These are phyloP conservation scores for Ceratocystiopsis sp. DNA, from an alignment of 2,329 filamentous ascomycete genomes.

Conservation along the genomic window DNA sequence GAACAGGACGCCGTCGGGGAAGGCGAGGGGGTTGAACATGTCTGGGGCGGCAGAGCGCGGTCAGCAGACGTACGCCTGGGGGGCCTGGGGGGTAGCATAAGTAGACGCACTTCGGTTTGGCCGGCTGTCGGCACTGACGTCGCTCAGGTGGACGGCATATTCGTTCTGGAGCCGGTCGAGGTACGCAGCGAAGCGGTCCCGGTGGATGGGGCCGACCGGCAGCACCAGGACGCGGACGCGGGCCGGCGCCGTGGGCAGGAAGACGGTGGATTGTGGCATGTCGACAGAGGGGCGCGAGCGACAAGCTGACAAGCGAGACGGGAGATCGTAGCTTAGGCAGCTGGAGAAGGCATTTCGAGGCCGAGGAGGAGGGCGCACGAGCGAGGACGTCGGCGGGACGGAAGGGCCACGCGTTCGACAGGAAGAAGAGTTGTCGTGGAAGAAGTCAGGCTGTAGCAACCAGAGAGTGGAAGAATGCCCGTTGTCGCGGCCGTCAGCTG, in stretches of 20 bases:
- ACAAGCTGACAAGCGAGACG: too few species aligned
- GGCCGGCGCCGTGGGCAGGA: constrained; percentile 81
- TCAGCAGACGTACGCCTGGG: too few species aligned
- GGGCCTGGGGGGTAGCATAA: too few species aligned
- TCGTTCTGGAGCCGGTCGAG: constrained; percentile 61
- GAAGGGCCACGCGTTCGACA: too few species aligned
- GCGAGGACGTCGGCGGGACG: too few species aligned
- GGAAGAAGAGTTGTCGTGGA: too few species aligned
- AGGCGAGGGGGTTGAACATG: constrained; percentile 85
- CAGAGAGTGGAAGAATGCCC: too few species aligned
- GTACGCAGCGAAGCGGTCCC: constrained; percentile 63
- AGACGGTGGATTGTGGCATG: constrained; percentile 46
- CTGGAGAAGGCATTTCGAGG: too few species aligned
- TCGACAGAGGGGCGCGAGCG: background rate
- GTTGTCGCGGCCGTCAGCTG: too few species aligned
- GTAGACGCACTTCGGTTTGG: constrained; percentile 71
- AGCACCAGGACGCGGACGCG: constrained; percentile 76
- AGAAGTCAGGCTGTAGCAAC: too few species aligned
- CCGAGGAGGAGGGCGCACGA: too few species aligned
- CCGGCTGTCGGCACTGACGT: constrained; percentile 70
- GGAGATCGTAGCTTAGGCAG: too few species aligned
- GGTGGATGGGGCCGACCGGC: constrained; percentile 72
- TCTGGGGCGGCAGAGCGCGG: constrained; percentile 30
- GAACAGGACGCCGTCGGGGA: constrained; percentile 69
- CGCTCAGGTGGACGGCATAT: constrained; percentile 67